These are phyloP conservation scores for Ramularia endophylla DNA, from an alignment of 2,329 filamentous ascomycete genomes.

Conservation along the genomic window DNA sequence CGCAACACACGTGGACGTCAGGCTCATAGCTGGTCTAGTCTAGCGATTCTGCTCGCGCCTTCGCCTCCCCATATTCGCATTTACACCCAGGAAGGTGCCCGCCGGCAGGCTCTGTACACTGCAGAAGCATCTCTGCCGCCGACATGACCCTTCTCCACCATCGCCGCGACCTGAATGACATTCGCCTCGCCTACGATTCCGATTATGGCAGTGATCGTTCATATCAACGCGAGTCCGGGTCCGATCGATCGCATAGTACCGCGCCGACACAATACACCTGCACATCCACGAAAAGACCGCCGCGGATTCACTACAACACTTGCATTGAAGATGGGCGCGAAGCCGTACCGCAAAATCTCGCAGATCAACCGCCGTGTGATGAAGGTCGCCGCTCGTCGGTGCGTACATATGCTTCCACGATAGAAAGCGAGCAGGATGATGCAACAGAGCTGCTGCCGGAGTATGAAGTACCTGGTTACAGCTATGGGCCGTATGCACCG, in stretches of 20 bases:
- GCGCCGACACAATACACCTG: constrained; percentile 23
- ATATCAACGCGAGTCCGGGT: constrained; percentile 11
- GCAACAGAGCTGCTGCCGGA: constrained; percentile 31
- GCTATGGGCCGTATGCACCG: constrained; percentile 53
- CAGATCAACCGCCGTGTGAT: constrained; percentile 14
- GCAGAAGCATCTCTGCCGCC: not conserved
- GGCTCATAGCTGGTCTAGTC: constrained; percentile 5
- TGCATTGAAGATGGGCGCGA: constrained; percentile 16
- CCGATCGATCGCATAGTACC: constrained; percentile 26
- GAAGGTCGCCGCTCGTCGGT: constrained; percentile 55
- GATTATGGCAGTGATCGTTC: constrained; percentile 18
- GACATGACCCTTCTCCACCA: constrained; percentile 24
- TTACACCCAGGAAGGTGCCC: too few relatives aligned
- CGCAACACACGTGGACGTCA: constrained; percentile 11
- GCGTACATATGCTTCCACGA: constrained; percentile 74
- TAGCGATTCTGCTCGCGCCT: constrained; percentile 4
- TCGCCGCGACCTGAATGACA: constrained; percentile 24
- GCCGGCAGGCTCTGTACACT: too few relatives aligned
- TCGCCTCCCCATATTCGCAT: constrained; percentile 6
- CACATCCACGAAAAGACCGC: constrained; percentile 18
- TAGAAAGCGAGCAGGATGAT: constrained; percentile 54
- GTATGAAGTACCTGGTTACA: constrained; percentile 56
- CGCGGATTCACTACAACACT: constrained; percentile 23
- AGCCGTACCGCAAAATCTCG: constrained; percentile 17
- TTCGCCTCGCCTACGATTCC: constrained; percentile 25